Base-by-base conservation (phyloP, 106 monocot genomes). In the Acorus gramineus region DNA sequence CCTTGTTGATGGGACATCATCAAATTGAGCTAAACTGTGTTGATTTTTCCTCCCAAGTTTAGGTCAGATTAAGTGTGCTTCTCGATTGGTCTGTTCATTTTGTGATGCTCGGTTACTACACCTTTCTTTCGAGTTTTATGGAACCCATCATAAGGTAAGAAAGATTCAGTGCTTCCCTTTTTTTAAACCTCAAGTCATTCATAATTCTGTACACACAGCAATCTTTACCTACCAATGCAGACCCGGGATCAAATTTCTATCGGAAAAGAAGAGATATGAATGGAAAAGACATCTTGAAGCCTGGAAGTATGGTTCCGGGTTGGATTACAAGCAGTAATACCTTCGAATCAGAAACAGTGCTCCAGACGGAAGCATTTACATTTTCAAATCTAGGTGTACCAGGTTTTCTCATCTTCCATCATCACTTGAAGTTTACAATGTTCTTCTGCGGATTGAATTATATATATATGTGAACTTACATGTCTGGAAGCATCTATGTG, bases 241-340 rank as follows among this genome's bases (percentile, higher is more conserved):
- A 76, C 76, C 86, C 64, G 87, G 71, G 79, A 76, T 90, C 46
- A 74, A 82, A 71, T 70, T 50, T 8, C 82, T 95, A 55, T 62
- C 84, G 46, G 46, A 59, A 66, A 87, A 75, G 78, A 61, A 79
- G 54, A 85, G 67, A 69, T 90, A 78, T 57, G 66, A 73, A 49
- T 82, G 84, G 82, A 84, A 66, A 51, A 68, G 87, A 5, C 67
- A 59, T 63, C 69, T 95, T 9, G 95, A 95, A 78, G 95, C 86
- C 63, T 95, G 95, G 90, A 86, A 82, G 70, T 95, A 95, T 78
- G 89, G 95, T 66, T 67, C 95, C 64, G 90, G 95, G 56, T 76
- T 93, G 55, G 89, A 93, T 73, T 93, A 86, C 70, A 78, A 76
- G 11, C 62, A 43, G 11, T 78, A 61, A 13, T 42, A 52, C 61